Percentiles rank a stretch among this genome's conserved stretches.
These are phyloP conservation scores for Agrocybe pediades DNA, from an alignment of 768 basidiomycete species.

Conservation along the genomic window DNA sequence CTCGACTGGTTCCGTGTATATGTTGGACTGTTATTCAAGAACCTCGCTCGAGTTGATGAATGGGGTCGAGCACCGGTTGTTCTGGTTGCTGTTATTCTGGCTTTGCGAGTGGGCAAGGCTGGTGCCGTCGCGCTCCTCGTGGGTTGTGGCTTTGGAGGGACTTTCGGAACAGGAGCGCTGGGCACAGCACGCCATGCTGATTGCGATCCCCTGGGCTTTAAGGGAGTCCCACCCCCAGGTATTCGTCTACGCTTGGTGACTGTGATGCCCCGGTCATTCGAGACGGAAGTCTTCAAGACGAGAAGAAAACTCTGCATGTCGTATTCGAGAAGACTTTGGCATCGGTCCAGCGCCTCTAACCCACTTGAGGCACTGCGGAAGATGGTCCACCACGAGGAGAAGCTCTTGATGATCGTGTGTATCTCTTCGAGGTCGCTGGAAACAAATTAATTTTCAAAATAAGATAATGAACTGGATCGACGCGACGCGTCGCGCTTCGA, in stretches of 20 bases:
- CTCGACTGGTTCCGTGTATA: too few relatives aligned
- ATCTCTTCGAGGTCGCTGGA: slow-evolving; percentile 17
- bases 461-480: too few relatives aligned
- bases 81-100: neutral
- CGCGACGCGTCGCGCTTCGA: too few relatives aligned
- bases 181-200: neutral
- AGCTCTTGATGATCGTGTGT: slow-evolving; percentile 16
- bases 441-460: neutral
- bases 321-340: slow-evolving; percentile 19
- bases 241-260: neutral
- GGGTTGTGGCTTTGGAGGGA: neutral
- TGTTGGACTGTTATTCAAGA: neutral
- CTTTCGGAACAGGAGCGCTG: neutral
- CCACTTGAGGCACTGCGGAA: slow-evolving; percentile 12
- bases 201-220: neutral
- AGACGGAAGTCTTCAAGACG: slow-evolving; percentile 17
- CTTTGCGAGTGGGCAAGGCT: neutral
- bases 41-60: neutral
- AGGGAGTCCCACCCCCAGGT: neutral
- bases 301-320: slow-evolving; percentile 20
- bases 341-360: slow-evolving; percentile 14
- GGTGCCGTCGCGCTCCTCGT: too few relatives aligned
- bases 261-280: slow-evolving; percentile 5
- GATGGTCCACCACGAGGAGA: slow-evolving; percentile 19
- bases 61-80: neutral